Base-by-base conservation (phyloP, 116 monocot genomes). In the Zostera marina region DNA sequence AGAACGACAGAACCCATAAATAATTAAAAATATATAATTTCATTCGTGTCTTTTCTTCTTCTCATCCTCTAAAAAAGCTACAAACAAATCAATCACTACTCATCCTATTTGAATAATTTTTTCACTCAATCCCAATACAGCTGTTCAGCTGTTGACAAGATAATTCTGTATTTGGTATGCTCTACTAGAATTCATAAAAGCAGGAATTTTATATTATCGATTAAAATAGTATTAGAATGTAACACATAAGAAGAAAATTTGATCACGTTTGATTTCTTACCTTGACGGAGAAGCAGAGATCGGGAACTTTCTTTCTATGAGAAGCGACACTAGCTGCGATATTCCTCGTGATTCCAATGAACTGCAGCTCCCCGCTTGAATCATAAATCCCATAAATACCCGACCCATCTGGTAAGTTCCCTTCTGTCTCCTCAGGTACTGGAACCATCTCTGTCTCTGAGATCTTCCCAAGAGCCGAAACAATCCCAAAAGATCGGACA, bases 281-380 rank as follows among this genome's bases (percentile, higher is more conserved):
- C 84, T 88, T 93, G 7, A 93, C 79, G 9, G 68, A 71, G 67
- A 41, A 40, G 63, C 71, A 72, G 53, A 72, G 67, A 9, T 63
- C 58, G 19, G 76, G 76, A 49, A 72, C 51, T 8, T 53, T 15
- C 65, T 69, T 72, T 3, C 64, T 22, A 51, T 77, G 77, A 8
- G 15, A 12, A 10, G 41, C 60, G 21, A 77, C 22, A 48, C 68
- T 69, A 42, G 41, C 65, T 1, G 65, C 65, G 7, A 66, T 53
- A 59, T 66, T 60, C 22, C 65, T 58, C 10, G 72, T 52, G 10
- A 72, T 66, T 20, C 72, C 72, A 44, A 72, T 26, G 60, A 65
- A 72, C 65, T 72, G 72, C 32, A 72, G 53, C 8, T 53, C 72
- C 6, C 60, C 72, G 25, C 51, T 55, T 14, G 42, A 48, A 42